Base-by-base conservation (phyloP, 2,329 filamentous ascomycete species). In the Onygenales sp. region DNA sequence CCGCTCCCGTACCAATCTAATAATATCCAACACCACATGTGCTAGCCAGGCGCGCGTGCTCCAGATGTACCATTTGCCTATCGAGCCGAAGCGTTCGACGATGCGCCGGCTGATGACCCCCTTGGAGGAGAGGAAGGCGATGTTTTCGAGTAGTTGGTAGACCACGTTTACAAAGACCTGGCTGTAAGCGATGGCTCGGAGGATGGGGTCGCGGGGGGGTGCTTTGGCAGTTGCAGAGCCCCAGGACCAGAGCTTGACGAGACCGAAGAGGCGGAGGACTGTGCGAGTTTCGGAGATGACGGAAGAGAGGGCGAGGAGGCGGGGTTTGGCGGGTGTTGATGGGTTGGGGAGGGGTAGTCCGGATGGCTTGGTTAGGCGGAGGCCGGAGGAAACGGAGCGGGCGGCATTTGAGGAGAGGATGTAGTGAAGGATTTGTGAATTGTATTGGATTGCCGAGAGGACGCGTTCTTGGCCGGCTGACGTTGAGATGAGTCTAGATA, bases 131-230 rank as follows among this genome's bases (percentile, higher is more conserved):
- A 97, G 78, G 73, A 86, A 95, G 13, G 86, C 86, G 41, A 80
- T 78, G 71, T 95, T 96, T 75, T 98, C 93, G 42, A 92, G 77
- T 1, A 81, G 72, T 71, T 96, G 90, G 74, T 87, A 95, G 8
- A 74, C 66, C 8, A 86, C 70, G 67, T 87, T 86, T 9, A 82
- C 77, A 9, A 77, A 58, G 17, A 95, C 80, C 68, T 93, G 87
- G 6, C 79, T 73, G 69, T 83, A 85, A 21, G 81, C 80, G 45
- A 95, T 72, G 14, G 65, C 57, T 59, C 70, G 75, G 58, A 76
- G 71, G 45, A 72, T 59, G 2, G 63, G 66, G 61, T 80, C 80
- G 5, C 68, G 63, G 39, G 63, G 69, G 43, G 63, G 70, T 49
- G 52, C 70, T 51, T 67, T 68, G 61, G 84, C 72, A 52, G 59